These are phyloP conservation scores for Hypholoma sublateritium DNA, from an alignment of 768 basidiomycete species.

Conservation along the genomic window DNA sequence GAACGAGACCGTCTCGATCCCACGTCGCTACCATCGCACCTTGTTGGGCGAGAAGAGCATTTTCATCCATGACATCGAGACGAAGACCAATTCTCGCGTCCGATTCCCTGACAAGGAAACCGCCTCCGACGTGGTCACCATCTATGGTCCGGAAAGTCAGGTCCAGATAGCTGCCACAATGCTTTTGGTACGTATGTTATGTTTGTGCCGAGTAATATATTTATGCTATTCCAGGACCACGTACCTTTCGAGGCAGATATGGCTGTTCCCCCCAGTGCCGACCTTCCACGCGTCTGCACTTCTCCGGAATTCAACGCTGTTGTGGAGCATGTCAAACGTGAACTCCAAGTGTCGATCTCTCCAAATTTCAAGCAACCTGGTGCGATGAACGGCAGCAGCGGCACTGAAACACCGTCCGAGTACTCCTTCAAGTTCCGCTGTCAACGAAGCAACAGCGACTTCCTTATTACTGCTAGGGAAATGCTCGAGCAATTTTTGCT, in stretches of 20 bases:
- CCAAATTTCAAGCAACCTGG: conserved; percentile 68
- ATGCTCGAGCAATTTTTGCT: conserved; percentile 90
- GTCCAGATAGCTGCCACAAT: conserved; percentile 96
- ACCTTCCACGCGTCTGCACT: conserved; percentile 71
- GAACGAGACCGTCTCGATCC: conserved; percentile 90
- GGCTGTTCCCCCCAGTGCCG: conserved; percentile 81
- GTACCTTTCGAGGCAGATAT: conserved; percentile 97
- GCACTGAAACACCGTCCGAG: conserved; percentile 62
- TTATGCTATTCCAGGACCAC: conserved; percentile 63
- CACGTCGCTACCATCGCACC: conserved; percentile 92
- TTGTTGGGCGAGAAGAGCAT: conserved; percentile 95
- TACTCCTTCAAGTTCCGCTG: conserved; percentile 95
- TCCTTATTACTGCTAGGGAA: conserved; percentile 85
- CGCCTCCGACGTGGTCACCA: conserved; percentile 93
- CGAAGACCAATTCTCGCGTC: conserved; percentile 92
- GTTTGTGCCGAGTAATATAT: neutral
- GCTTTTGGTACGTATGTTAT: conserved; percentile 66
- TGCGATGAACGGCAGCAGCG: conserved; percentile 45
- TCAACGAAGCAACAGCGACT: conserved; percentile 93
- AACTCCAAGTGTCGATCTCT: conserved; percentile 87
- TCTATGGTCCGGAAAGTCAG: conserved; percentile 96
- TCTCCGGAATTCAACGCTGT: conserved; percentile 86
- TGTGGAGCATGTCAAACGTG: conserved; percentile 88
- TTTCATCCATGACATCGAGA: conserved; percentile 96
- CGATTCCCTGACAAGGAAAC: conserved; percentile 92